A percentile compares a stretch with the other conserved stretches of the same genome.
phyloP scores from a whole-genome alignment of 148 eudicot genomes.

The Chenopodium quinoa region DNA sequence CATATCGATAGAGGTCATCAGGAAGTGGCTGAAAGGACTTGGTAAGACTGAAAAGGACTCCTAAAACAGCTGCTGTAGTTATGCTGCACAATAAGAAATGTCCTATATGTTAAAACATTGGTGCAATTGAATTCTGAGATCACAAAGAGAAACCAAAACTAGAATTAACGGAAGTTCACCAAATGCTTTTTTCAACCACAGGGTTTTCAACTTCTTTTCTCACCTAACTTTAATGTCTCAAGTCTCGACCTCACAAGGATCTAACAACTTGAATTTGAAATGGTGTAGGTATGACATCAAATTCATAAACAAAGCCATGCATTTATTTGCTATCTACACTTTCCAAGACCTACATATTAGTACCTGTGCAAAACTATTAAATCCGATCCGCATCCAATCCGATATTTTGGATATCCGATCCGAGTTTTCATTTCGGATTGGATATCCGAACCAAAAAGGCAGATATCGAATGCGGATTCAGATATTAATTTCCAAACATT shows the following conservation, averaged over 20 bases:
- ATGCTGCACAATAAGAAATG: slow-evolving; percentile 39
- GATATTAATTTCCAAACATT: no score
- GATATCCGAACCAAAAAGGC: no score
- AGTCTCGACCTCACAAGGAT: background rate
- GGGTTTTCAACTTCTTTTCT: background rate
- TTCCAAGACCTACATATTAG: background rate
- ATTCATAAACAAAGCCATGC: background rate
- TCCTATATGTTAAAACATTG: background rate
- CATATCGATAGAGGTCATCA: slow-evolving; percentile 84
- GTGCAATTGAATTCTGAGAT: background rate
- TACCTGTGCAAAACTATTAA: no score
- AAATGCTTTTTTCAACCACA: background rate
- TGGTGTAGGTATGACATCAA: background rate
- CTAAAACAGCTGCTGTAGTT: slow-evolving; percentile 68
- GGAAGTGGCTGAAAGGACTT: slow-evolving; percentile 71
- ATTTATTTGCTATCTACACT: background rate
- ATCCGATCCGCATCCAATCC: no score
- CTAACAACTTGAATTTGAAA: background rate
- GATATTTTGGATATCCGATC: no score
- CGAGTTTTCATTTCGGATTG: no score
- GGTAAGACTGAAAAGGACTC: slow-evolving; percentile 69
- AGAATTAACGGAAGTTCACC: background rate
- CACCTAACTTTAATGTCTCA: background rate
- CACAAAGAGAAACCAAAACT: background rate
- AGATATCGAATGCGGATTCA: no score